phyloP scores from a whole-genome alignment of 2,329 filamentous ascomycete genomes.

The Botrytis hyacinthi region DNA sequence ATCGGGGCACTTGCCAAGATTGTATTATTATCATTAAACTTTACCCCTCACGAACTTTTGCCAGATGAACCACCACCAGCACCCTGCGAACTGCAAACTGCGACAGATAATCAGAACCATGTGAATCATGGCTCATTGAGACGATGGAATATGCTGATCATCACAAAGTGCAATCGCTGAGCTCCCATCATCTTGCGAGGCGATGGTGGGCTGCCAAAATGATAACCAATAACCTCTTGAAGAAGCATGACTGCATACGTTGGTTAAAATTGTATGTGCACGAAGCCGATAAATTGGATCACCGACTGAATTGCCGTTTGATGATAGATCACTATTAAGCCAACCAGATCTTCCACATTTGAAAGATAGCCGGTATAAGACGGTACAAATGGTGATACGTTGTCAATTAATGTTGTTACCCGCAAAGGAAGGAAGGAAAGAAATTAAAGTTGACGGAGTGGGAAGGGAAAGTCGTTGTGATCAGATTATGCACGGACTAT shows the following conservation, averaged over 20 bases:
- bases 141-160: neutral
- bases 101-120: neutral
- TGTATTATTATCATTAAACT: too few species aligned
- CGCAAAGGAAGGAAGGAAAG: neutral
- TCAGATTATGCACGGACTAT: neutral
- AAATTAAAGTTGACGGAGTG: neutral
- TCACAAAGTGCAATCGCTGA: neutral
- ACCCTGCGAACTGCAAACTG: neutral
- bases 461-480: neutral
- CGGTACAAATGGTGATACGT: neutral
- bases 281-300: neutral
- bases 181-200: neutral
- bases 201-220: neutral
- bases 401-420: neutral
- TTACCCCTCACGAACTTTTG: neutral
- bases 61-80: too few species aligned
- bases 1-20: neutral
- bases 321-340: neutral
- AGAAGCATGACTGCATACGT: neutral
- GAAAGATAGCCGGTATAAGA: neutral
- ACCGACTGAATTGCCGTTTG: neutral
- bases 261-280: neutral
- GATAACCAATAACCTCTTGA: neutral
- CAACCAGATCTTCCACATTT: neutral
- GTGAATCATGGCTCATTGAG: rapidly evolving